phyloP scores from a whole-genome alignment of 2,329 filamentous ascomycete species.

The Cryphonectria japonica region DNA sequence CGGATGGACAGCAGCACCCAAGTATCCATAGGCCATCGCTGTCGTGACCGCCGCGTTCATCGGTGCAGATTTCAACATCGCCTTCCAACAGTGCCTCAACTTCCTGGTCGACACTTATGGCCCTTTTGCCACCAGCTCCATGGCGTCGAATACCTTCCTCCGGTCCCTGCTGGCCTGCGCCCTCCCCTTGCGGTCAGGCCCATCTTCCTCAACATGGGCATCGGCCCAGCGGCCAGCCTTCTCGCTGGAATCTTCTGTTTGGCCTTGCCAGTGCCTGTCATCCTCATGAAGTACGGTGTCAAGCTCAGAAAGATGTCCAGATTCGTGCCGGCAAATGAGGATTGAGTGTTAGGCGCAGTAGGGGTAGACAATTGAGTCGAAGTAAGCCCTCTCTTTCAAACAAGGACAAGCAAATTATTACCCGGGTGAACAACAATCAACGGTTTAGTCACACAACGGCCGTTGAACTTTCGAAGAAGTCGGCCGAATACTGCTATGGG shows the following conservation, averaged over 20 bases:
- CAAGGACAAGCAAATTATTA: neutral
- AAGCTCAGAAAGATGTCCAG: slow-evolving; percentile 5
- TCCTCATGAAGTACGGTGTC: slow-evolving; percentile 5
- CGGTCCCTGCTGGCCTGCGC: slow-evolving; percentile 46
- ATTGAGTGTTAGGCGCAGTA: neutral
- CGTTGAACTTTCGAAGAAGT: neutral
- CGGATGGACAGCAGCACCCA: slow-evolving; percentile 32
- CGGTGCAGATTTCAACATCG: slow-evolving; percentile 49
- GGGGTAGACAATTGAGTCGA: neutral
- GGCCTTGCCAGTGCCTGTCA: slow-evolving; percentile 5
- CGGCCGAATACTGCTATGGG: neutral
- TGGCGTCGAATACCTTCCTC: slow-evolving; percentile 54
- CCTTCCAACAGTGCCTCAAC: slow-evolving; percentile 53
- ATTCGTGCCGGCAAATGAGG: neutral
- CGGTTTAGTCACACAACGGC: neutral
- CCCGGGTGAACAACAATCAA: neutral
- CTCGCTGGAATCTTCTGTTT: slow-evolving; percentile 19
- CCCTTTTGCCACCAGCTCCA: slow-evolving; percentile 51
- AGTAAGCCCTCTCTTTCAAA: neutral
- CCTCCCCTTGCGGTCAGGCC: slow-evolving; percentile 35
- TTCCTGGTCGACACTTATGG: slow-evolving; percentile 47
- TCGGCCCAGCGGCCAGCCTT: slow-evolving; percentile 31
- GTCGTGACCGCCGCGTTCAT: slow-evolving; percentile 40
- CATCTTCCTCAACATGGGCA: slow-evolving; percentile 26
- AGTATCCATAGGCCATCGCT: slow-evolving; percentile 28